A percentile compares a stretch with the other conserved stretches of the same genome.
Conservation (phyloP, 2,329 filamentous ascomycete species). For the Penicillium sp. region DNA sequence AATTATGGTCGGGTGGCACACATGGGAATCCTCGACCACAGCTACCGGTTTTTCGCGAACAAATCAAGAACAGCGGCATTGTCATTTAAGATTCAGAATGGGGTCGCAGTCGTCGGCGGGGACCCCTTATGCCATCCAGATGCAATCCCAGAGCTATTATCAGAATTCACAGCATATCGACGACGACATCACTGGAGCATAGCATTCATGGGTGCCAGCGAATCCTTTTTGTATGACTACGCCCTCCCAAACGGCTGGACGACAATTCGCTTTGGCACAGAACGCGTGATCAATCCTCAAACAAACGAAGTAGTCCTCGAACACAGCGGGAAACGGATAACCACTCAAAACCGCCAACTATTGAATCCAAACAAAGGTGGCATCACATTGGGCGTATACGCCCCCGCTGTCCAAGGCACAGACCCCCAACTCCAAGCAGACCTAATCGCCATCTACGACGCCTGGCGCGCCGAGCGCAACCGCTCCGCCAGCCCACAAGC, state of each 20-base stretch:
- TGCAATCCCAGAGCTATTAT: slow-evolving; percentile 28
- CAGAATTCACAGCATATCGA: slow-evolving; percentile 39
- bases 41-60: slow-evolving; percentile 44
- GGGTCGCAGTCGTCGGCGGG: slow-evolving; percentile 41
- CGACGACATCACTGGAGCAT: slow-evolving; percentile 32
- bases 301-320: slow-evolving; percentile 42
- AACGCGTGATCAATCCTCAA: slow-evolving; percentile 43
- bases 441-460: slow-evolving; percentile 38
- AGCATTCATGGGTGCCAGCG: slow-evolving; percentile 40
- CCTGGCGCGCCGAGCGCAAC: slow-evolving; percentile 41
- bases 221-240: slow-evolving; percentile 31
- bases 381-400: slow-evolving; percentile 37
- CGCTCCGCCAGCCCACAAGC: slow-evolving; percentile 32
- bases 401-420: slow-evolving; percentile 30
- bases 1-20: slow-evolving; percentile 42
- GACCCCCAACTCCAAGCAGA: slow-evolving; percentile 33
- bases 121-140: slow-evolving; percentile 39
- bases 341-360: slow-evolving; percentile 39
- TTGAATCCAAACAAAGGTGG: slow-evolving; percentile 36
- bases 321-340: slow-evolving; percentile 38
- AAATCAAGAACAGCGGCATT: slow-evolving; percentile 35
- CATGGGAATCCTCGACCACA: slow-evolving; percentile 46
- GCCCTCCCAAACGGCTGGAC: slow-evolving; percentile 34
- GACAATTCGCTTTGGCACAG: slow-evolving; percentile 40
- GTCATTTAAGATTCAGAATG: slow-evolving; percentile 41